These are phyloP conservation scores for Avena eriantha DNA, from an alignment of 176 grass and related monocot genomes.

Conservation along the genomic window DNA sequence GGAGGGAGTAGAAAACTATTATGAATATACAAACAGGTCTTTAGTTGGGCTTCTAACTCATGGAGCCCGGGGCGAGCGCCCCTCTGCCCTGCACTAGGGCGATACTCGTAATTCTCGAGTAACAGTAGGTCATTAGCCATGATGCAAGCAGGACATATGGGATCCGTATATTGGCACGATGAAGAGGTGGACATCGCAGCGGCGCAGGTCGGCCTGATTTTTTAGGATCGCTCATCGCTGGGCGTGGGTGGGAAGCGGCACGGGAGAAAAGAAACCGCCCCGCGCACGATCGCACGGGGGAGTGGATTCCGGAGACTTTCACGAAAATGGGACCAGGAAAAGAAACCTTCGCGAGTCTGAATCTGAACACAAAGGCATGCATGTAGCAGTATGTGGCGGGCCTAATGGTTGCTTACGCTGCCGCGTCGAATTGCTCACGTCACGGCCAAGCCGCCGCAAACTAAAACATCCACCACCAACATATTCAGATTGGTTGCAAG, in stretches of 20 bases:
- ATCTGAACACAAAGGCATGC: too few species aligned
- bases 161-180: neutral
- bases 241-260: neutral
- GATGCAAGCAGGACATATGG: neutral
- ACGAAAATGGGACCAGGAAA: slow-evolving; percentile 13
- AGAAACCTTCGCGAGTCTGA: too few species aligned
- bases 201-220: too few species aligned
- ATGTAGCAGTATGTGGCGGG: too few species aligned
- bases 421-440: slow-evolving; percentile 28
- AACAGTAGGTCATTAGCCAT: neutral
- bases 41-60: too few species aligned
- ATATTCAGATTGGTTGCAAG: neutral
- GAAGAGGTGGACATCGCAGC: neutral
- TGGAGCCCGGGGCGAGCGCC: too few species aligned
- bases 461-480: neutral
- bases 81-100: too few species aligned
- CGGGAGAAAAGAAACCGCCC: neutral
- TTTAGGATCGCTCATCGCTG: neutral
- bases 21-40: too few species aligned
- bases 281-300: neutral
- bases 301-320: slow-evolving; percentile 15
- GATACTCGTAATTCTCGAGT: neutral
- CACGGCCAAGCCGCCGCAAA: neutral
- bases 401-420: slow-evolving; percentile 13
- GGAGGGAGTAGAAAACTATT: too few species aligned